Percentiles rank a stretch among this genome's conserved stretches.
These are phyloP conservation scores for Pisolithus marmoratus DNA, from an alignment of 768 basidiomycete genomes.

Conservation along the genomic window DNA sequence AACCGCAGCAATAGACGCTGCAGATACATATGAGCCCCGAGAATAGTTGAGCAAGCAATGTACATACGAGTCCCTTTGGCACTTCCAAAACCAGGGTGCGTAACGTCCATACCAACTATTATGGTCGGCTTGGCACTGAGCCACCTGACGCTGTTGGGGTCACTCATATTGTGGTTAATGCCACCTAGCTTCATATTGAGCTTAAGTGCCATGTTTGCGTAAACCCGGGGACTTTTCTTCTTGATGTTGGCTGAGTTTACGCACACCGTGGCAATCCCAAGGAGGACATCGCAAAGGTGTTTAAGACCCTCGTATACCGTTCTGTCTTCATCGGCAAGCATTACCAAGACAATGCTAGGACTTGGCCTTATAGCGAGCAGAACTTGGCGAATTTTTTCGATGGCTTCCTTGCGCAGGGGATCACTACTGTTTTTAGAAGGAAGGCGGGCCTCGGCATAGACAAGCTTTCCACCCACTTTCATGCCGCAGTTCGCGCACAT, in stretches of 20 bases:
- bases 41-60: not conserved
- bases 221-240: constrained; percentile 52
- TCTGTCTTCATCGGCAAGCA: constrained; percentile 43
- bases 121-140: constrained; percentile 39
- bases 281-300: constrained; percentile 43
- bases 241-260: constrained; percentile 68
- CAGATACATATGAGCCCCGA: not conserved
- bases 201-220: constrained; percentile 51
- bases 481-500: constrained; percentile 69
- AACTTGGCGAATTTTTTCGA: constrained; percentile 36
- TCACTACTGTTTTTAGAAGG: constrained; percentile 48
- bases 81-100: constrained; percentile 75
- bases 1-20: constrained; percentile 48
- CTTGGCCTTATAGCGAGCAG: constrained; percentile 36
- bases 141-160: constrained; percentile 33
- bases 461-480: constrained; percentile 31
- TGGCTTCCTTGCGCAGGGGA: constrained; percentile 47
- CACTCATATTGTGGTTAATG: constrained; percentile 41
- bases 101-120: constrained; percentile 60
- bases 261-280: constrained; percentile 60
- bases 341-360: constrained; percentile 40
- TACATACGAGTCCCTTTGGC: constrained; percentile 41
- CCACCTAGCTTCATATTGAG: constrained; percentile 54
- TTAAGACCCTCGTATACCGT: constrained; percentile 48
- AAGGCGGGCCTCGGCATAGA: constrained; percentile 36